A percentile compares a stretch with the other conserved stretches of the same genome.
phyloP scores from a whole-genome alignment of 495 filamentous ascomycete genomes.

The Penicillium parvum region DNA sequence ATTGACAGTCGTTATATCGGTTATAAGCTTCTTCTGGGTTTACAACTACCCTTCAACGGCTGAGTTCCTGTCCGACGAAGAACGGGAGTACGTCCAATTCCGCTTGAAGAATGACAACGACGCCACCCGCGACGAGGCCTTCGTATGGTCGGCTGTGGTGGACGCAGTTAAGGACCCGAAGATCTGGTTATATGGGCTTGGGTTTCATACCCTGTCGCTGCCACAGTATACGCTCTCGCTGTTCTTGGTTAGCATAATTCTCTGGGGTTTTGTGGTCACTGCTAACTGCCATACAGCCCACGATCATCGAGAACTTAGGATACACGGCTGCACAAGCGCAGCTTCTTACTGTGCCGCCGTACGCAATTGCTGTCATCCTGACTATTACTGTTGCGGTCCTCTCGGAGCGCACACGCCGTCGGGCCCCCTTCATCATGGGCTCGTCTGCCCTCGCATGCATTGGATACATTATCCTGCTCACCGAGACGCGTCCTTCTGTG shows the following conservation, averaged over 20 bases:
- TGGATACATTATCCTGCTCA: constrained; percentile 65
- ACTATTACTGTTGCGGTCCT: constrained; percentile 1
- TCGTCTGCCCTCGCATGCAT: constrained; percentile 34
- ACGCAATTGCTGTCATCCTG: constrained; percentile 11
- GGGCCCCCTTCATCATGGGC: constrained; percentile 1
- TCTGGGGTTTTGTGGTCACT: constrained; percentile 3
- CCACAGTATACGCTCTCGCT: background rate
- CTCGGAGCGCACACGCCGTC: background rate
- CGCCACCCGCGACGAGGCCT: background rate
- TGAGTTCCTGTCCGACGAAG: too few species aligned
- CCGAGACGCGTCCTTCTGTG: constrained; percentile 52
- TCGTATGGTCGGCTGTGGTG: constrained; percentile 1
- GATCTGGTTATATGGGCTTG: constrained; percentile 4
- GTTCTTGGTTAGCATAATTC: constrained; percentile 7
- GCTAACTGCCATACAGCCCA: constrained; percentile 10
- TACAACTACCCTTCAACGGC: too few species aligned
- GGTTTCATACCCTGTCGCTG: background rate
- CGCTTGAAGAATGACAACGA: constrained; percentile 19
- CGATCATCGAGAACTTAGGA: constrained; percentile 18
- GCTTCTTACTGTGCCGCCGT: constrained; percentile 16
- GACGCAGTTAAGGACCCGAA: constrained; percentile 3
- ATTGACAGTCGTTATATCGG: too few species aligned
- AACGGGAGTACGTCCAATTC: constrained; percentile 39
- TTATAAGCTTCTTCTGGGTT: constrained; percentile 27
- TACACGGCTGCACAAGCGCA: constrained; percentile 16